Evolutionary conservation across 129 eudicot genomes (phyloP).

Genomic region (Ambrosia artemisiifolia): DNA sequence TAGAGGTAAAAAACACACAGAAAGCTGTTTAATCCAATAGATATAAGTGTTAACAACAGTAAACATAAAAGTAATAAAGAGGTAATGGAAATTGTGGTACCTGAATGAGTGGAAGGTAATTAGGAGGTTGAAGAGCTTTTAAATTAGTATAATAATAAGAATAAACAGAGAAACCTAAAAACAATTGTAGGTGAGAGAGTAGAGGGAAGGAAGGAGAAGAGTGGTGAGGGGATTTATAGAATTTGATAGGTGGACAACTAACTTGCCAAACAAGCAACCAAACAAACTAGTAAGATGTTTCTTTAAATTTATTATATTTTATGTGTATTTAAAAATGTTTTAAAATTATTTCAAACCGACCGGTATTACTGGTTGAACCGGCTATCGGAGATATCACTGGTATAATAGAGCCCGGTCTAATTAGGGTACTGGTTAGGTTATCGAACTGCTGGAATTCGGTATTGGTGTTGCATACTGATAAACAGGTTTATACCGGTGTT

Average conservation of each 20-base stretch:
- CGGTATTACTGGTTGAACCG: no score
- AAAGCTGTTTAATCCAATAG: background rate
- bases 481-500: no score
- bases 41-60: background rate
- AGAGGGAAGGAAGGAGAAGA: constrained; percentile 15
- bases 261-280: constrained; percentile 51
- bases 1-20: background rate
- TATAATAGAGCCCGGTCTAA: no score
- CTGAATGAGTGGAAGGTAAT: constrained; percentile 20
- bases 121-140: background rate
- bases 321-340: no score
- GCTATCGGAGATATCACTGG: no score
- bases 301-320: no score
- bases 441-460: no score
- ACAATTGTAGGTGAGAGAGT: constrained; percentile 10
- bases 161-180: constrained; percentile 20
- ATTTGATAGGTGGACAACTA: constrained; percentile 34
- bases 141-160: constrained; percentile 3
- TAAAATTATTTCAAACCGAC: no score
- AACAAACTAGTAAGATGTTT: background rate
- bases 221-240: constrained; percentile 45
- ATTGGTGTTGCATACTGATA: no score
- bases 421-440: no score
- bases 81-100: constrained; percentile 7
- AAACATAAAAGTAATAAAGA: background rate